Base-by-base conservation (phyloP, 2,329 filamentous ascomycete genomes). In the Fusarium lyarnte region DNA sequence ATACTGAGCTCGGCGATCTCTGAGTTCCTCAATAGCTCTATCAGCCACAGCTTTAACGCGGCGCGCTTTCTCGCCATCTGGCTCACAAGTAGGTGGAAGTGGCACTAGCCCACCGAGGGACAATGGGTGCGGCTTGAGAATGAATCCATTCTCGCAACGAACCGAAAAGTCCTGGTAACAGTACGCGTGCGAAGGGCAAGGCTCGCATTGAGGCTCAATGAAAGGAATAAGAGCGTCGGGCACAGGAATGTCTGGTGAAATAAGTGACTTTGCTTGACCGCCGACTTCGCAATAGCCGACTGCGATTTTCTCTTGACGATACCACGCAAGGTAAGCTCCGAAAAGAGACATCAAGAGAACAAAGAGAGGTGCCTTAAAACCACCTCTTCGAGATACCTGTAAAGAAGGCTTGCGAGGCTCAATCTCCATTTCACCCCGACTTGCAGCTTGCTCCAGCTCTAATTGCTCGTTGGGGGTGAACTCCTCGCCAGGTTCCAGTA, bases 241-340 rank as follows among this genome's bases (percentile, higher is more conserved):
- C 23, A 97, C 81, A 2, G 84, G 82, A 41, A 86, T 76, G 29
- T 87, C 81, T 16, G 81, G 79, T 16, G 87, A 87, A 23, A 89
- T 80, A 35, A 90, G 78, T 72, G 85, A 78, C 36, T 82, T 85
- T 5, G 86, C 88, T 52, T 89, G 85, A 58, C 91, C 89, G 29
- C 93, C 96, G 58, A 97, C 88, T 17, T 95, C 94, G 79, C 96
- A 99, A 79, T 97, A 99, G 38, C 97, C 96, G 25, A 98, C 94
- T 21, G 94, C 92, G n/a, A 97, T 85, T 86, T 98, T 98, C 82
- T 99, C 96, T 79, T 97, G 94, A 53, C 95, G 88, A 85, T 95
- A 99, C 89, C 95, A 96, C 13, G 89, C 89, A 35, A 87, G 92
- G 72, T 97, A 94, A 2, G 92, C 90, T 36, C 88, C 88, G 11